A percentile compares a stretch with the other conserved stretches of the same genome.
phyloP scores from a whole-genome alignment of 108 stramenopile genomes.

The Discostella pseudostelligera region DNA sequence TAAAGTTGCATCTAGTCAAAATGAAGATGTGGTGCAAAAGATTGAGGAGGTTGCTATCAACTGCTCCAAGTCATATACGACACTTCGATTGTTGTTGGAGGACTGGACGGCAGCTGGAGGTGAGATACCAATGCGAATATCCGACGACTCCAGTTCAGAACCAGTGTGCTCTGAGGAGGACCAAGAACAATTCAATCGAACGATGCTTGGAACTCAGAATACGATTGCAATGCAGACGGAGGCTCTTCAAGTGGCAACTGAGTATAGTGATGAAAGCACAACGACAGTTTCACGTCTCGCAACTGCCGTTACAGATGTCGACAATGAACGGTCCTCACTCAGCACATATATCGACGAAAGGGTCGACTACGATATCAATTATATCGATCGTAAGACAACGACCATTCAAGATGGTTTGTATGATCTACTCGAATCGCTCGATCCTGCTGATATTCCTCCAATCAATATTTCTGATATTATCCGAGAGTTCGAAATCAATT shows the following conservation, averaged over 20 bases:
- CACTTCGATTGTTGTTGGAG: slow-evolving; percentile 35
- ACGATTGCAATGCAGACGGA: slow-evolving; percentile 44
- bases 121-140: slow-evolving; percentile 16
- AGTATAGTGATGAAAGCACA: slow-evolving; percentile 38
- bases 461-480: slow-evolving; percentile 27
- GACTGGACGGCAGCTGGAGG: slow-evolving; percentile 38
- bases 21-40: slow-evolving; percentile 27
- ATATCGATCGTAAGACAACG: slow-evolving; percentile 37
- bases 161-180: slow-evolving; percentile 34
- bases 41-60: slow-evolving; percentile 11
- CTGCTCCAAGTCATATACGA: slow-evolving; percentile 43
- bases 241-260: slow-evolving; percentile 26
- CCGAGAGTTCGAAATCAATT: slow-evolving; percentile 17
- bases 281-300: slow-evolving; percentile 32
- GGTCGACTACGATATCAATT: slow-evolving; percentile 35
- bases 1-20: slow-evolving; percentile 6
- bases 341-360: slow-evolving; percentile 30
- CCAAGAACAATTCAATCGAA: slow-evolving; percentile 28
- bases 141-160: neutral
- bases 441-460: slow-evolving; percentile 19
- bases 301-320: slow-evolving; percentile 6
- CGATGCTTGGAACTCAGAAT: slow-evolving; percentile 37
- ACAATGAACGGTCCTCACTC: slow-evolving; percentile 4
- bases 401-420: slow-evolving; percentile 26
- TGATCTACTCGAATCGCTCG: slow-evolving; percentile 19